A percentile compares a stretch with the other conserved stretches of the same genome.
phyloP scores from a whole-genome alignment of 331 rosid genomes.

The Pyrus hybrid region DNA sequence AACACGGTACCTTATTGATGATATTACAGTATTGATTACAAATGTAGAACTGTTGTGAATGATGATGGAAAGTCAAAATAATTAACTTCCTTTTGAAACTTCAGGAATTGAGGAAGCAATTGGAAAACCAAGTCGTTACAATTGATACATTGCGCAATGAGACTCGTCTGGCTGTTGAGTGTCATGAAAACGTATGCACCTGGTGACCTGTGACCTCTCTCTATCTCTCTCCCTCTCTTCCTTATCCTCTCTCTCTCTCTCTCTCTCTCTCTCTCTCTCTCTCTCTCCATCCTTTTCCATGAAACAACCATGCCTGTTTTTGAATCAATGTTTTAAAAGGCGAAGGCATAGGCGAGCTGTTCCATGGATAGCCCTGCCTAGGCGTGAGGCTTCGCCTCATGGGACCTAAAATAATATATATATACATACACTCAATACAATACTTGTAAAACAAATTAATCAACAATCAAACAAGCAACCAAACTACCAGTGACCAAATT shows the following conservation, averaged over 20 bases:
- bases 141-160: slow-evolving; percentile 55
- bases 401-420: too few relatives aligned
- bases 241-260: not conserved
- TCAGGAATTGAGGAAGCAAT: slow-evolving; percentile 93
- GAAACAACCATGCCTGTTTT: not conserved
- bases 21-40: slow-evolving; percentile 1
- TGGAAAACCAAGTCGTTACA: slow-evolving; percentile 66
- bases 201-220: slow-evolving; percentile 7
- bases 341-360: too few relatives aligned
- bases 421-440: too few relatives aligned
- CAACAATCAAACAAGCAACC: too few relatives aligned
- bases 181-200: slow-evolving; percentile 61
- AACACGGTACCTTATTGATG: slow-evolving; percentile 45
- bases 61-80: not conserved
- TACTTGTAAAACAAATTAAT: too few relatives aligned
- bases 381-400: too few relatives aligned
- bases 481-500: too few relatives aligned
- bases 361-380: too few relatives aligned
- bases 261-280: not conserved
- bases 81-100: slow-evolving; percentile 1
- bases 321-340: not conserved
- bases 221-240: not conserved
- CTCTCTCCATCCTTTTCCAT: not conserved
- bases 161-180: slow-evolving; percentile 48
- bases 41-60: not conserved